Base-by-base conservation (phyloP, 148 eudicot species). In the Oxyria digyna region DNA sequence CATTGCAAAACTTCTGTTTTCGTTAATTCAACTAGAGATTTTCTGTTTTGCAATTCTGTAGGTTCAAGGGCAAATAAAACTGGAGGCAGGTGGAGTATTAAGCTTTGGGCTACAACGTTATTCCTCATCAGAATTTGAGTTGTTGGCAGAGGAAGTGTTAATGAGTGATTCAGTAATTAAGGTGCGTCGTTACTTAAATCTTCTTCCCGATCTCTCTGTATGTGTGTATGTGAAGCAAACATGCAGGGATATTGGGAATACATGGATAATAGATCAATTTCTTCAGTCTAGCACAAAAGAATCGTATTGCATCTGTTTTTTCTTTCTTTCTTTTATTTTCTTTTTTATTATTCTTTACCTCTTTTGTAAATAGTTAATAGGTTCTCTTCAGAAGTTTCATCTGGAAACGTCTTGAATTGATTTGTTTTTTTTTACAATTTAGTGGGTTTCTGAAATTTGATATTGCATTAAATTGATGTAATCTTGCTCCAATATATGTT, bases 41-140 rank as follows among this genome's bases (percentile, higher is more conserved):
- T 26, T 57, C 15, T 57, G 29, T 59, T 15, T 59, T 59, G 14
- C 32, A 24, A 12, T 49, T 55, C 74, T 75, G 52, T 63, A 94
- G 99, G 99, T 91, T 67, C 97, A 95, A 81, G 99, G 99, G 42
- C 96, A 91, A 78, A 84, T 95, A 41, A 95, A 87, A 68, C 78
- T 95, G 66, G 80, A 85, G 71, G 73, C 78, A 78, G 87, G 87
- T 76, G 96, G 86, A 69, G 81, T 74, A 29, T 76, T 95, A 83
- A 95, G 97, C 87, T 95, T 95, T 83, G 99, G 99, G 75, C 82
- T 95, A 69, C 81, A 86, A 40, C 88, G 85, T 73, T 91, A 82
- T 78, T 79, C 91, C 68, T 80, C 89, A 57, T 95, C 99, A 72
- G 97, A 88, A 74, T 91, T 95, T 71, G 99, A 95, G 74, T 77